phyloP scores from a whole-genome alignment of 495 filamentous ascomycete species.

The Neurospora sp. region DNA sequence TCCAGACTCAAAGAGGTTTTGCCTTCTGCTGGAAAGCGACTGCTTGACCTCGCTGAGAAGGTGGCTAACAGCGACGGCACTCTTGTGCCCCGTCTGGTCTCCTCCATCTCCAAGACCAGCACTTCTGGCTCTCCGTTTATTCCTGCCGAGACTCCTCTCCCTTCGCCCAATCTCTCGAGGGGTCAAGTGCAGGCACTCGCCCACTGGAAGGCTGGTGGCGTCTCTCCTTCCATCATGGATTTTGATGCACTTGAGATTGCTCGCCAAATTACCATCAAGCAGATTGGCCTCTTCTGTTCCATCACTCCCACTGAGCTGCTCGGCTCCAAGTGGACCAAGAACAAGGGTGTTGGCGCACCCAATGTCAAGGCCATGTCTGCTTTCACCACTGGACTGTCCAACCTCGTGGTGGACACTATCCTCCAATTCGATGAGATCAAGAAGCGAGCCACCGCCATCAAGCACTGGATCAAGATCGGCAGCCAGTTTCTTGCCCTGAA shows the following conservation, averaged over 20 bases:
- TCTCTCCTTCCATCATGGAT: conserved; percentile 67
- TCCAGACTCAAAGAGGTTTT: conserved; percentile 55
- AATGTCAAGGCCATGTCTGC: conserved; percentile 94
- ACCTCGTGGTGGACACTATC: conserved; percentile 93
- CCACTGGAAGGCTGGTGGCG: conserved; percentile 63
- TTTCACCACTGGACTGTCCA: conserved; percentile 81
- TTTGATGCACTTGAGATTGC: conserved; percentile 91
- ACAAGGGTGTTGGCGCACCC: conserved; percentile 63
- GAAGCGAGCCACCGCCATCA: conserved; percentile 81
- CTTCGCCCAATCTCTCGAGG: conserved; percentile 58
- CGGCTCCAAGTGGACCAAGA: conserved; percentile 86
- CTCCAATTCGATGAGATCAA: conserved; percentile 78
- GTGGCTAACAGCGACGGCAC: conserved; percentile 67
- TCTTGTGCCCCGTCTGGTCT: conserved; percentile 76
- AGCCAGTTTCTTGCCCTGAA: conserved; percentile 77
- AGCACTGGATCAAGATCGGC: conserved; percentile 97
- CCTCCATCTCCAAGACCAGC: conserved; percentile 80
- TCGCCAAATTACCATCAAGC: conserved; percentile 86
- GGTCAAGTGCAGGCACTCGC: conserved; percentile 64
- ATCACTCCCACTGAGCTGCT: conserved; percentile 93
- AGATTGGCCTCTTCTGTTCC: conserved; percentile 84
- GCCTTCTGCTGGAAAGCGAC: conserved; percentile 66
- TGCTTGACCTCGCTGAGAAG: conserved; percentile 69
- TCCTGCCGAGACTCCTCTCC: conserved; percentile 60
- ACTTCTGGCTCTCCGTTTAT: conserved; percentile 59